Evolutionary conservation across 768 basidiomycete genomes (phyloP).

Genomic region (Nevesoporus exiguus): DNA sequence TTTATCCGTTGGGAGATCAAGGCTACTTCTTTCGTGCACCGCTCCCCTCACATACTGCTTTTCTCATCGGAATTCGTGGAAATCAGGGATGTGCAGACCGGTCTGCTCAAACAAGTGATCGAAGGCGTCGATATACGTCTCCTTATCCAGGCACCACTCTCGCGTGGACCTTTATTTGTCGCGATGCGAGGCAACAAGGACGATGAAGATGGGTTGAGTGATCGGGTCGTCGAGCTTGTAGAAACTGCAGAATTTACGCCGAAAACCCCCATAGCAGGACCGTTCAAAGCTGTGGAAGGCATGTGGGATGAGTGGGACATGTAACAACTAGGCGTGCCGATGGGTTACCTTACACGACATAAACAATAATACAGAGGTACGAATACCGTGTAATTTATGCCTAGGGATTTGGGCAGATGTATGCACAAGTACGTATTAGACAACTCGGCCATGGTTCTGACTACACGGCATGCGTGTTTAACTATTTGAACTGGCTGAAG

Average conservation of each 20-base stretch:
- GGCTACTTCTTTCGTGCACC: slow-evolving; percentile 57
- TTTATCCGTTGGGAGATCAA: slow-evolving; percentile 80
- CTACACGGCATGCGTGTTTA: no score
- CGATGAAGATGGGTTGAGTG: slow-evolving; percentile 54
- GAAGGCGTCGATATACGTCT: slow-evolving; percentile 69
- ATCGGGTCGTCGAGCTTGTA: slow-evolving; percentile 63
- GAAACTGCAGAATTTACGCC: slow-evolving; percentile 61
- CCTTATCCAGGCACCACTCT: slow-evolving; percentile 40
- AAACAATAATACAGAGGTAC: neutral
- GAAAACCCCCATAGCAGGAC: slow-evolving; percentile 27
- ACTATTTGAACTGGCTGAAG: no score
- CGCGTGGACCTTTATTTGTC: slow-evolving; percentile 49
- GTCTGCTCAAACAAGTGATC: slow-evolving; percentile 78
- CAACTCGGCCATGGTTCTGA: neutral
- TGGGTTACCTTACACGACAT: neutral
- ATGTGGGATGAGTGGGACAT: slow-evolving; percentile 79
- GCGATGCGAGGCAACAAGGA: slow-evolving; percentile 61
- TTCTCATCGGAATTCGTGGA: slow-evolving; percentile 77
- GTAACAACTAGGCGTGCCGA: slow-evolving; percentile 24
- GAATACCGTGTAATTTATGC: slow-evolving; percentile 15
- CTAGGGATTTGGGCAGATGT: slow-evolving; percentile 9
- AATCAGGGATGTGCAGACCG: slow-evolving; percentile 59
- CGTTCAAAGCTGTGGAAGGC: slow-evolving; percentile 17
- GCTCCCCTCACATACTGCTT: slow-evolving; percentile 63
- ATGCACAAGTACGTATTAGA: slow-evolving; percentile 15